Base-by-base conservation (phyloP, 805 yeast genomes). In the Isabelozyma gotoi region DNA sequence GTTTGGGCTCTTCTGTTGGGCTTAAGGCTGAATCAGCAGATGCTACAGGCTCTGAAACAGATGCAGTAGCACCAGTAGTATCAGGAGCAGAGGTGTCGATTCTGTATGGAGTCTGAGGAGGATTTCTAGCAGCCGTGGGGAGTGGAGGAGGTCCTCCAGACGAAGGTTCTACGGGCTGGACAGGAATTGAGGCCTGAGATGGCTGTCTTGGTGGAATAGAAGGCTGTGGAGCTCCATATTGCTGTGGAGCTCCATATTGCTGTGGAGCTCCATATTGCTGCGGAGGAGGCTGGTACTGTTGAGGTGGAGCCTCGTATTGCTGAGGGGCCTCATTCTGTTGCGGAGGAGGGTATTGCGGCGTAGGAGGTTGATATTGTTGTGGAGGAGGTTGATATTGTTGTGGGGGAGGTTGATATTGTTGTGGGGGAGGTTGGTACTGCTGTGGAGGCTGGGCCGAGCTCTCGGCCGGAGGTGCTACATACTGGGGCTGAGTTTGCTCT, bases 231-330 rank as follows among this genome's bases (percentile, higher is more conserved):
- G n/a, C n/a, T n/a, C n/a, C n/a, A n/a, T n/a, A n/a, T n/a, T n/a
- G n/a, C n/a, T n/a, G n/a, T n/a, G n/a, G n/a, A n/a, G n/a, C n/a
- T n/a, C n/a, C n/a, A n/a, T n/a, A n/a, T n/a, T n/a, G n/a, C n/a
- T n/a, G n/a, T n/a, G 41, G 36, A 33, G 44, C 42, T 27, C 45
- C 39, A 0, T 18, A 29, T 40, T 50, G 49, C 21, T 42, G 47
- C 29, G 38, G 33, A 19, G 24, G 44, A 11, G 34, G 36, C 18
- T 27, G 41, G 14, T 21, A 39, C 35, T 50, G 50, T 49, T 44
- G 51, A 41, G 43, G 43, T 48, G 21, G 60, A 42, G 19, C 60
- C 43, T 42, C 52, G 47, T 40, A 55, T 36, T 44, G n/a, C n/a
- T n/a, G n/a, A n/a, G n/a, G n/a, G n/a, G n/a, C n/a, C n/a, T n/a